Conservation (phyloP, 257 asterid genomes). For the Nicotiana obtusifolia region DNA sequence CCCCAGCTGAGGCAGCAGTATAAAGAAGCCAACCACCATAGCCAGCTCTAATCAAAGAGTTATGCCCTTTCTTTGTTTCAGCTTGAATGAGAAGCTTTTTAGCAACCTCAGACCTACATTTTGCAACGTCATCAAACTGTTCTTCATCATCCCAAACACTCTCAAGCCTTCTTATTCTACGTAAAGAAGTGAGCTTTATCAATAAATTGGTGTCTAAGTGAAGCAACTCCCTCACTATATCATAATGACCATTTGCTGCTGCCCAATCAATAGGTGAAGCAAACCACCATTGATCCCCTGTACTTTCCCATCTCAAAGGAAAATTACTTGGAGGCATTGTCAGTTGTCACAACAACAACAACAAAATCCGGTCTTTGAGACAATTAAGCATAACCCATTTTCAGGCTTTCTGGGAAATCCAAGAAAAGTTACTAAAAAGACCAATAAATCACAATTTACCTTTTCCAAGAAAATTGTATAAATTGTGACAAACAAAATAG, state of each 20-base stretch:
- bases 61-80: conserved; percentile 43
- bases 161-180: conserved; percentile 76
- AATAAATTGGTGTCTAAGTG: conserved; percentile 76
- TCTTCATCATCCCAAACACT: conserved; percentile 86
- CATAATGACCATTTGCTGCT: conserved; percentile 94
- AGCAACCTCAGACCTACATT: conserved; percentile 63
- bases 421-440: neutral
- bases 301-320: conserved; percentile 86
- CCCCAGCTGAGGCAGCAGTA: conserved; percentile 91
- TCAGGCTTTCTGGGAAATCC: neutral
- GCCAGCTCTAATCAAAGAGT: conserved; percentile 75
- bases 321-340: conserved; percentile 45
- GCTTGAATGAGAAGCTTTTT: conserved; percentile 53
- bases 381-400: neutral
- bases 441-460: neutral
- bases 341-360: neutral
- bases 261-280: conserved; percentile 98
- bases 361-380: neutral
- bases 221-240: conserved; percentile 69
- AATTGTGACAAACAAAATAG: neutral
- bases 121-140: conserved; percentile 49
- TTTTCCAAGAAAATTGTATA: neutral
- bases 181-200: conserved; percentile 73
- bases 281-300: conserved; percentile 96
- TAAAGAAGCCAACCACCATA: conserved; percentile 97